Evolutionary conservation across 2,329 filamentous ascomycete genomes (phyloP).

Genomic region (Diaporthe sp.): DNA sequence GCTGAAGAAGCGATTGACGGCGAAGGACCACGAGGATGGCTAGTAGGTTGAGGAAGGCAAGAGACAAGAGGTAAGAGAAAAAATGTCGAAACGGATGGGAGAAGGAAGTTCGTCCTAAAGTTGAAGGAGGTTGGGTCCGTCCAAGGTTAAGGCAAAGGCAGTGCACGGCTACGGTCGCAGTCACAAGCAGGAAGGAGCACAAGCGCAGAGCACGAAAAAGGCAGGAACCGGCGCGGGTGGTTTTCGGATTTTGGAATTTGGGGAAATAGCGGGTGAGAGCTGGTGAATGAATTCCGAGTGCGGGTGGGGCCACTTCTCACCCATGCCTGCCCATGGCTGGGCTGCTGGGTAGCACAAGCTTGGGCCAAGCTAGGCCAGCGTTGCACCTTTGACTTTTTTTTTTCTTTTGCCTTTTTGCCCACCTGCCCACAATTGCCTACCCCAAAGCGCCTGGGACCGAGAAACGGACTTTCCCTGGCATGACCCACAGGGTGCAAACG

Average conservation of each 20-base stretch:
- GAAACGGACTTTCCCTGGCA: background rate
- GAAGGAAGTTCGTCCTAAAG: background rate
- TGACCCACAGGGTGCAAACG: background rate
- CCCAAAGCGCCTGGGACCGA: slow-evolving; percentile 2
- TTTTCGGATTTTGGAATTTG: slow-evolving; percentile 34
- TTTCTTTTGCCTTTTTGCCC: background rate
- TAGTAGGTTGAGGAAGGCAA: background rate
- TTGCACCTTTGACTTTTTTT: slow-evolving; percentile 26
- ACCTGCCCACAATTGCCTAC: background rate
- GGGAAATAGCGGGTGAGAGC: background rate
- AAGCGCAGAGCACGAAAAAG: background rate
- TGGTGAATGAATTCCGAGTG: background rate
- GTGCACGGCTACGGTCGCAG: background rate
- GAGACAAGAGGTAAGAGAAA: background rate
- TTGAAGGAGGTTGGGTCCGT: background rate
- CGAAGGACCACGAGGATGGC: background rate
- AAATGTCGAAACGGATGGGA: background rate
- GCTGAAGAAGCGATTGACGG: slow-evolving; percentile 3
- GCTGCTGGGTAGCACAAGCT: slow-evolving; percentile 20
- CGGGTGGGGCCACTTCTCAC: slow-evolving; percentile 5
- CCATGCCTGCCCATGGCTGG: background rate
- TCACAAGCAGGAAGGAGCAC: background rate
- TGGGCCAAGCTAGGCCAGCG: slow-evolving; percentile 1
- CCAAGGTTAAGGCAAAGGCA: background rate
- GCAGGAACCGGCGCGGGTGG: slow-evolving; percentile 37